Evolutionary conservation across 2,329 filamentous ascomycete species (phyloP), one percentile per base, ranked within the genome.

Genomic region (Drechslerella dactyloides): DNA sequence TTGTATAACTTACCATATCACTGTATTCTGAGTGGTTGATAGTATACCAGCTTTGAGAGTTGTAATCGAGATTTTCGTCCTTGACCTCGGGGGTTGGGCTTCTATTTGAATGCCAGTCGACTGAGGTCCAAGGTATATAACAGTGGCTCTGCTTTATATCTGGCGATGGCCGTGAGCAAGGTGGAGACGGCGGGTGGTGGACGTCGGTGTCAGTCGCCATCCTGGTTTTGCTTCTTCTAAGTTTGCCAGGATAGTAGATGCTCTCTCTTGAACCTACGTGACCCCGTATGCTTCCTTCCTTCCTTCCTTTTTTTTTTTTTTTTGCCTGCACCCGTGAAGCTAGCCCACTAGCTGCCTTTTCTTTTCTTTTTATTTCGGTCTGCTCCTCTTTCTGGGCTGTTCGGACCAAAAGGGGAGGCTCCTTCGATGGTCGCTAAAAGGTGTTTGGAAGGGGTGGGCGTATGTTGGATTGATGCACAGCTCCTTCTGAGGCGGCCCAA

Each of bases 1-100:
- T 37, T 17, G 27, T 58, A 63, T 69, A 69, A 69, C 65, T 62
- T 69, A 69, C 65, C 65, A 69, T 69, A 69, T 62, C 65, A 69
- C 53, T 69, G 46, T 69, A 60, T 24, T 51, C 37, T 17, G 53
- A 40, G 35, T 69, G 65, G 62, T 50, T 62, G 51, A 63, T 69
- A 27, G 58, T 58, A 58, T 62, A 69, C 57, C 57, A 69, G 58
- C 37, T 58, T 35, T 63, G 52, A 23, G 65, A 58, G 53, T 50
- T 69, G 58, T 63, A 69, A 57, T 69, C 58, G 19, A 69, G 62
- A 51, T 58, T n/a, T 30, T 69, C 65, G 44, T 69, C 46, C 27
- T 52, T 61, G 37, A 21, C 21, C 27, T 58, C 19, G 65, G 65
- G 65, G 46, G 62, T 21, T 69, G 57, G 65, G 65, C 58, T 58